These are phyloP conservation scores for Apiotrichum veenhuisii DNA, from an alignment of 1,284 basidiomycete species.

Conservation along the genomic window DNA sequence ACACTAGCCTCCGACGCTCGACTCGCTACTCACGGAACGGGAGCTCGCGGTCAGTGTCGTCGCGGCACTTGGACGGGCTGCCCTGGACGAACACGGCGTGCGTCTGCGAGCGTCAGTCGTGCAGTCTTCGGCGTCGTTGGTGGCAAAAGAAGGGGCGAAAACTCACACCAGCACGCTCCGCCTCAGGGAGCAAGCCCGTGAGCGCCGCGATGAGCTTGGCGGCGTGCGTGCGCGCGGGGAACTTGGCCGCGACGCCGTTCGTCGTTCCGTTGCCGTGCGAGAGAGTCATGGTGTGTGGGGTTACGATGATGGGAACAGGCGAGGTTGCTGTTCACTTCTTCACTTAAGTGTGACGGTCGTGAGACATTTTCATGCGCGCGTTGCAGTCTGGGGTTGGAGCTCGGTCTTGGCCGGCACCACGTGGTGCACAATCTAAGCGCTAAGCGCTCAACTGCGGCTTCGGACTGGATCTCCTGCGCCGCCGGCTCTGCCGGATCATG, in stretches of 20 bases:
- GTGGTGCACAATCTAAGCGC: neutral
- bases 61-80: conserved; percentile 59
- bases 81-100: conserved; percentile 50
- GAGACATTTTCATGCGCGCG: too few relatives aligned
- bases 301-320: neutral
- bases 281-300: conserved; percentile 7
- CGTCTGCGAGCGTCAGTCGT: conserved; percentile 11
- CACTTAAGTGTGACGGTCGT: too few relatives aligned
- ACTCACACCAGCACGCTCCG: conserved; percentile 29
- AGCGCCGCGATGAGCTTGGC: conserved; percentile 39
- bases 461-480: neutral
- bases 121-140: neutral
- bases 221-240: conserved; percentile 44
- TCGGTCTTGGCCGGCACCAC: conserved; percentile 2
- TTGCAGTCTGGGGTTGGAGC: neutral
- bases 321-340: too few relatives aligned
- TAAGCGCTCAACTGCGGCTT: conserved; percentile 1
- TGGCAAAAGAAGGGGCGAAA: neutral
- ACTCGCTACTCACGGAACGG: conserved; percentile 64
- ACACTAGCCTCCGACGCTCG: too few relatives aligned
- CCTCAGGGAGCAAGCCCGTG: conserved; percentile 26
- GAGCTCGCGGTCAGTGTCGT: conserved; percentile 85
- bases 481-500: too few relatives aligned
- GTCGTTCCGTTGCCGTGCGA: neutral
- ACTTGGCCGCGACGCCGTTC: conserved; percentile 15